Evolutionary conservation across 2,329 filamentous ascomycete species (phyloP).

Genomic region (Monosporascus ibericus): DNA sequence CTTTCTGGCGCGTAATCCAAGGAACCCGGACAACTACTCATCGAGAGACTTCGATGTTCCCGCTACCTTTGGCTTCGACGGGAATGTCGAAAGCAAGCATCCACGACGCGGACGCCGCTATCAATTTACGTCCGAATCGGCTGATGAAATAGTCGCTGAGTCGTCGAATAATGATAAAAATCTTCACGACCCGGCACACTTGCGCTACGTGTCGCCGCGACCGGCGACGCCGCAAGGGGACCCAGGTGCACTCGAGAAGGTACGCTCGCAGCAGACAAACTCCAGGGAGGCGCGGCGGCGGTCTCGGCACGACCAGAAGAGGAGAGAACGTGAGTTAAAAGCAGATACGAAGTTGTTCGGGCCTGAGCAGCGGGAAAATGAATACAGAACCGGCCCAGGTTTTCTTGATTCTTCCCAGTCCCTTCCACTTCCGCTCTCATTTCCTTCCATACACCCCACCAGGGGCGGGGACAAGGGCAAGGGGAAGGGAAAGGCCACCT

Average conservation of each 20-base stretch:
- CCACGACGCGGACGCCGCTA: background rate
- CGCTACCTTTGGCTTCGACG: slow-evolving; percentile 18
- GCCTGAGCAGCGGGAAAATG: slow-evolving; percentile 5
- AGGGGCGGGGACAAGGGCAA: slow-evolving; percentile 13
- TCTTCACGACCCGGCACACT: background rate
- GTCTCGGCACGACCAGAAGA: slow-evolving; percentile 17
- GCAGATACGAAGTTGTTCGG: slow-evolving; percentile 8
- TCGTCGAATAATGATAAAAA: background rate
- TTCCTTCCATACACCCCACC: background rate
- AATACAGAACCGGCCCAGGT: background rate
- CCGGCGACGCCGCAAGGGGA: slow-evolving; percentile 6
- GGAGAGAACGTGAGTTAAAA: slow-evolving; percentile 11
- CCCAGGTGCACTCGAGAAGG: slow-evolving; percentile 10
- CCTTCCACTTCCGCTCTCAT: background rate
- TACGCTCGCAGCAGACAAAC: slow-evolving; percentile 14
- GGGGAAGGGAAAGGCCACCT: background rate
- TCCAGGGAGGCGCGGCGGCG: slow-evolving; percentile 12
- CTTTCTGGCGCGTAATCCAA: slow-evolving; percentile 10
- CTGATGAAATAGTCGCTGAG: background rate
- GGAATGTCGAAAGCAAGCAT: slow-evolving; percentile 1
- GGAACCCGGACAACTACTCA: slow-evolving; percentile 2
- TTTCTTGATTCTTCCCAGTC: background rate
- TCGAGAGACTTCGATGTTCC: slow-evolving; percentile 3
- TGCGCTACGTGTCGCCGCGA: background rate
- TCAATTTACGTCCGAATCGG: background rate